Base-by-base conservation (phyloP, 768 basidiomycete species). In the Kwoniella mangroviensis region DNA sequence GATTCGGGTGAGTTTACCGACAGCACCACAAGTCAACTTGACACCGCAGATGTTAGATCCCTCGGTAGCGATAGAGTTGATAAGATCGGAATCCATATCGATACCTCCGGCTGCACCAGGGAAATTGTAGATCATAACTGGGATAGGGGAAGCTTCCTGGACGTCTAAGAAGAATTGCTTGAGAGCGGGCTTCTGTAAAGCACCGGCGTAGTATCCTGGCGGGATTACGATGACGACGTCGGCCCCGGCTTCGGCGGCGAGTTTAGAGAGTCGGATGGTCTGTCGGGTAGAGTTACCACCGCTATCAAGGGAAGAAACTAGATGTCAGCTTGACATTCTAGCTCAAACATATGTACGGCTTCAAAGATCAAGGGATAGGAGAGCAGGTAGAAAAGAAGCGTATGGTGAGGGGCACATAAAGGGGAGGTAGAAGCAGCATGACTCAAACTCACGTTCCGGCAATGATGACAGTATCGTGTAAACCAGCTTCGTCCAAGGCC, bases 1-100 rank as follows among this genome's bases (percentile, higher is more conserved):
- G 73, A 95, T 91, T 75, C 94, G 88, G 34, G 92, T 92, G 75
- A 95, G 86, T 84, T 95, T 95, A 59, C 94, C 94, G 71, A 97
- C 92, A 77, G 91, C 92, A 34, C 92, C 93, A 77, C 94, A 96
- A 53, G 94, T 96, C 69, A 96, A 87, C 84, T 98, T 98, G 72
- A 94, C 90, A 22, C 94, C 94, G 73, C 86, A 88, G 49, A 92
- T 85, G 82, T 95, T 95, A 63, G 91, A 87, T 74, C 88, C 90
- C 72, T 90, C 88, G 34, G 80, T 81, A 15, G 93, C 94, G 56
- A 97, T 87, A 73, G 93, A 90, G 6, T 87, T 87, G 78, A 98
- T 91, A 43, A 93, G 82, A 82, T 94, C 92, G 15, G 93, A 94
- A 83, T 94, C 92, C 73, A 97, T 83, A 84, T 98, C 93, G 74